These are phyloP conservation scores for Paramecium sexaurelia DNA, from an alignment of 73 alveolate genomes.

Conservation along the genomic window DNA sequence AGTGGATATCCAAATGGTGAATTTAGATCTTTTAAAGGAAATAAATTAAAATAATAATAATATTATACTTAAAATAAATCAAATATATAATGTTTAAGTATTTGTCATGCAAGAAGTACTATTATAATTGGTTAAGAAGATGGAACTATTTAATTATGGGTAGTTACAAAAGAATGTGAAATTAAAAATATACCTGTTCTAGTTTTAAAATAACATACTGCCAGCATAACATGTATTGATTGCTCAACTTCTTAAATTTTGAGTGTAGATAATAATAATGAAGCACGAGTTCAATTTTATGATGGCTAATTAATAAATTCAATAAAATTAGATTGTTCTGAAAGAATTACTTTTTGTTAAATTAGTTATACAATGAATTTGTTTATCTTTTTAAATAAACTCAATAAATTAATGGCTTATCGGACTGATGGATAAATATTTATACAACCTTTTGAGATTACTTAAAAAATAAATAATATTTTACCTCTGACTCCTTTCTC, in stretches of 20 bases:
- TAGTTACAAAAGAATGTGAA: neutral
- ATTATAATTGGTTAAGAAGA: neutral
- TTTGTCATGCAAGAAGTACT: neutral
- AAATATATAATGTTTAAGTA: neutral
- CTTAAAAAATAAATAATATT: neutral
- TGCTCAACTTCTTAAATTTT: neutral
- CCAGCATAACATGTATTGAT: neutral
- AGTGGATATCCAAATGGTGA: neutral
- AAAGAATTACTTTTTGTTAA: neutral
- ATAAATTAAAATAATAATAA: neutral
- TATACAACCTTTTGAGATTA: neutral
- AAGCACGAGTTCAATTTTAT: neutral
- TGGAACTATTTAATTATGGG: neutral
- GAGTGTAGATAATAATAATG: neutral
- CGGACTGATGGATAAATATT: neutral
- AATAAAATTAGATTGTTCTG: neutral
- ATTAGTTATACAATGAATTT: slow-evolving; percentile 23
- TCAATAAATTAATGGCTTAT: neutral
- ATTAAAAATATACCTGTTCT: neutral
- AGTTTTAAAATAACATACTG: neutral
- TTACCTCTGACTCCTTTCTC: neutral
- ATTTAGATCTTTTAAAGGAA: neutral
- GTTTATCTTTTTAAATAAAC: neutral
- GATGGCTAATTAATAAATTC: neutral
- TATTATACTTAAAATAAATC: neutral